Evolutionary conservation across 2,329 filamentous ascomycete genomes (phyloP), one percentile per base, ranked within the genome.

Genomic region (Tothia fuscella): DNA sequence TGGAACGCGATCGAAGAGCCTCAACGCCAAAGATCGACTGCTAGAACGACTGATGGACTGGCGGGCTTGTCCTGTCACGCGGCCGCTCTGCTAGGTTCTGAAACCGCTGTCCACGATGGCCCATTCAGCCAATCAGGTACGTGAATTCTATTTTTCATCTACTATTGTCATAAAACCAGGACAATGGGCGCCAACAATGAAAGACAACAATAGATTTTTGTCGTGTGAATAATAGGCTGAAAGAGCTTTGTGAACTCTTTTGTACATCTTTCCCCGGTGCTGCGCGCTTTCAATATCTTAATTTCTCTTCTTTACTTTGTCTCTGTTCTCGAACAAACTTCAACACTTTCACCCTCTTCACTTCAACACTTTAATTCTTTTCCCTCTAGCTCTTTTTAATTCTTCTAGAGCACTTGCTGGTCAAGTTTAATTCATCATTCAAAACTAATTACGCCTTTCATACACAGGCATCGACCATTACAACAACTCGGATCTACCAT

Each of bases 21-120:
- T 51, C 54, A 53, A 50, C 48, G 56, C 56, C 56, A 56, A 56
- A 48, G 57, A 57, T 60, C 59, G 60, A 37, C 22, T 26, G 17
- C 22, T 37, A 21, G 26, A 37, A 25, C 22, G 35, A 37, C 21
- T 25, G 35, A 16, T 37, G 35, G 28, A 37, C 25, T 25, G 20
- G 28, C 28, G 22, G 28, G 35, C 28, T 25, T 21, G 10, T 25
- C 19, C 17, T 26, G 21, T 26, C 19, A 25, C 34, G 21, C 17
- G 7, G 3, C 34, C 6, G 10, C 25, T 37, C 28, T 25, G 17
- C 14, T 21, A 25, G 26, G 5, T 22, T 21, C 21, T 24, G 7
- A n/a, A 25, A 7, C 34, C 16, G 34, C 9, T 21, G 20, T 7
- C 35, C 22, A 17, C 35, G n/a, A 37, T 37, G 35, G 20, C 21